Conservation (phyloP, 2,329 filamentous ascomycete species). For the Didymella keratinophila region DNA sequence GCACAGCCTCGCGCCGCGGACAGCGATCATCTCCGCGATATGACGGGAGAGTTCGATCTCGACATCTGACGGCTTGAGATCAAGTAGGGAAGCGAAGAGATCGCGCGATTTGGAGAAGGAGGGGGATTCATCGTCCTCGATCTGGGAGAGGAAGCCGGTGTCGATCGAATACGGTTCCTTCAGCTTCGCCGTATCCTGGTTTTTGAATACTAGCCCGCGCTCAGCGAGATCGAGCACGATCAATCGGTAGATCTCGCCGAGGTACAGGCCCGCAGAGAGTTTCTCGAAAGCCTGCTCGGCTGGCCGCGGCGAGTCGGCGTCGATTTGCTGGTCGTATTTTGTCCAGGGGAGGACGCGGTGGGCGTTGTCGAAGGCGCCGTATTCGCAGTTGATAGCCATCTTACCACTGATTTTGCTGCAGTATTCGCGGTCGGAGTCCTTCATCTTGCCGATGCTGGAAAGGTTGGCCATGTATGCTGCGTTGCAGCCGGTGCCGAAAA, state of each 20-base stretch:
- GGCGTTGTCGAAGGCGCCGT: slow-evolving; percentile 96
- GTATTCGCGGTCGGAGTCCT: slow-evolving; percentile 11
- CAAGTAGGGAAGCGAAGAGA: slow-evolving; percentile 34
- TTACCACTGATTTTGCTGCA: slow-evolving; percentile 10
- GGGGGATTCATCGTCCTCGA: slow-evolving; percentile 69
- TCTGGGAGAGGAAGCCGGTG: slow-evolving; percentile 85
- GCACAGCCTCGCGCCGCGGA: slow-evolving; percentile 48
- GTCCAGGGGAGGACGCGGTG: slow-evolving; percentile 86
- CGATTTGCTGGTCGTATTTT: slow-evolving; percentile 62
- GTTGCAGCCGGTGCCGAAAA: slow-evolving; percentile 94
- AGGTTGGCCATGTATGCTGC: slow-evolving; percentile 91
- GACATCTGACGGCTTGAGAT: slow-evolving; percentile 27
- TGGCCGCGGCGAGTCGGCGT: slow-evolving; percentile 55
- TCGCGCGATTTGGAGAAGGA: slow-evolving; percentile 29
- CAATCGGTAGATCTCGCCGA: slow-evolving; percentile 56
- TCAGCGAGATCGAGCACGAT: slow-evolving; percentile 66
- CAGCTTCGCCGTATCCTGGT: slow-evolving; percentile 77
- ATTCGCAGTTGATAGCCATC: slow-evolving; percentile 98
- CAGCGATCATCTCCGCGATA: slow-evolving; percentile 45
- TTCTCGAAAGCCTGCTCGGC: slow-evolving; percentile 58
- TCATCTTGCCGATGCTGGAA: slow-evolving; percentile 81
- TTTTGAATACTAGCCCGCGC: slow-evolving; percentile 76
- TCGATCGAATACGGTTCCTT: slow-evolving; percentile 84
- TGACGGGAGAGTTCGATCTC: slow-evolving; percentile 41
- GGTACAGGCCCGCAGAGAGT: slow-evolving; percentile 56